Base-by-base conservation (phyloP, 192 early-diverging fungal genomes). In the Dimargaris cristalligena region DNA sequence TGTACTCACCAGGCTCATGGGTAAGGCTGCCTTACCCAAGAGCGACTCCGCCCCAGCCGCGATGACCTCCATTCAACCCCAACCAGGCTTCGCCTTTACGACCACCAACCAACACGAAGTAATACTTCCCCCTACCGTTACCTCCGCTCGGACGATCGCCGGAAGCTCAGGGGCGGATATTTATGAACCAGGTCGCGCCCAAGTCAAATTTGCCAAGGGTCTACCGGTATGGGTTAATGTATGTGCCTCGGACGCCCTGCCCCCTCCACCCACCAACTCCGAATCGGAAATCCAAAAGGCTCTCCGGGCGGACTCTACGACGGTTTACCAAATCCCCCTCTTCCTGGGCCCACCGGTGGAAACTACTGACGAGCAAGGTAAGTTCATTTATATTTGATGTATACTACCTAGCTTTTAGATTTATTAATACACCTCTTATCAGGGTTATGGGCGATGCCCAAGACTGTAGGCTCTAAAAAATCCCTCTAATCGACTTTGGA, bases 251-350 rank as follows among this genome's bases (percentile, higher is more conserved):
- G 20, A 20, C 32, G 9, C 2, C 34, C n/a, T 57, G 18, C 55
- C 55, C 2, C n/a, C 55, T 18, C 55, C 55, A n/a, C 11, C 33
- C 26, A 57, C 55, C 14, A 16, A 57, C 26, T 31, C 30, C 10
- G 55, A 57, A 57, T n/a, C 55, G 6, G 55, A 57, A n/a, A 57
- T 57, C 18, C 55, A 57, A 35, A 57, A 57, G 33, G 55, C 55
- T n/a, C 10, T 57, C 10, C 34, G 22, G 14, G 55, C 55, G 14
- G 55, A 57, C 26, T n/a, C 34, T 35, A 38, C 55, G 34, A 38
- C 55, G 18, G 55, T 57, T 25, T 57, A 57, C 34, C 31, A 57
- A n/a, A 26, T 57, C 10, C 55, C 55, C 3, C 18, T 57, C 18
- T 57, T 35, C 23, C 34, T 57, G 34, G n/a, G 55, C 20, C 33